Evolutionary conservation across 2,329 filamentous ascomycete species (phyloP), one percentile per base, ranked within the genome.

Genomic region (Cladosporium phlei): DNA sequence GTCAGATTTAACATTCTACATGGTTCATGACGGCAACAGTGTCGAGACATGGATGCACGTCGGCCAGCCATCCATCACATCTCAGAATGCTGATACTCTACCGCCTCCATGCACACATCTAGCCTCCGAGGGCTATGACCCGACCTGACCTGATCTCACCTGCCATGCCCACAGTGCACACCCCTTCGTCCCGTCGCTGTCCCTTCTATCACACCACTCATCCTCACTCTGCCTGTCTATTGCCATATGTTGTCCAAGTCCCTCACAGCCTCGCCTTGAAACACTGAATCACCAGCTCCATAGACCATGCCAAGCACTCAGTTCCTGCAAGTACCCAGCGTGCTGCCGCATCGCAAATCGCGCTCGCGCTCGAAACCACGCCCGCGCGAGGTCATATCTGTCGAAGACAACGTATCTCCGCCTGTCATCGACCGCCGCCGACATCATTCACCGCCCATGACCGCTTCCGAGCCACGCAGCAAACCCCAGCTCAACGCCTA

Each of bases 321-420:
- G 49, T 65, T 60, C 47, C 59, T 66, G n/a, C 62, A 66, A 52
- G 64, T 66, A 28, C 64, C 64, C 35, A 66, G 64, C 51, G 50
- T 55, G 24, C 51, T 63, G 9, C 59, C 60, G 20, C 58, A 58
- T 38, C 57, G 62, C 27, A 61, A 59, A 40, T 55, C 58, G 12
- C 59, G 62, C 24, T 64, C 63, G 11, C 55, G 59, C 22, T 64
- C 62, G 25, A 51, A 55, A 22, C 60, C 61, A 35, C 50, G 60
- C 29, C 50, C 55, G 10, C 49, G 52, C 6, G 52, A 57, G 25
- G 55, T 54, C 40, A 43, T 52, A 37, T 47, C 52, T n/a, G 27
- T 50, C 17, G 28, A 47, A 19, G 55, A 58, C 38, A 50, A 49
- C 24, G 47, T 58, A 37, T 49, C 46, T 25, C 55, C 56, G 17